These are phyloP conservation scores for Cercospora berteroae DNA, from an alignment of 2,329 filamentous ascomycete species.

Conservation along the genomic window DNA sequence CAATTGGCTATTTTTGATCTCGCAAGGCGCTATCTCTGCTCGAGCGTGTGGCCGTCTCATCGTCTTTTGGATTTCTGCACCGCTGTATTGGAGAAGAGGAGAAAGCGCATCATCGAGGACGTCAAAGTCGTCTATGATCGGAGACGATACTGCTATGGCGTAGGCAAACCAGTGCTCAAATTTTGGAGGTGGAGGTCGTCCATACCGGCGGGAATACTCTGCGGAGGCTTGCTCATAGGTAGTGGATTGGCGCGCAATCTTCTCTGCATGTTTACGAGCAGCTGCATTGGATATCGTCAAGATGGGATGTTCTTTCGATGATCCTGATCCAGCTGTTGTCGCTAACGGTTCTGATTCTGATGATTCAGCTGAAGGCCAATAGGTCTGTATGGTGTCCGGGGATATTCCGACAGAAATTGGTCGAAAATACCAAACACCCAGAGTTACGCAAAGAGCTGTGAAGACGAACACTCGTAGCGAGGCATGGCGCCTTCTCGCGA, in stretches of 20 bases:
- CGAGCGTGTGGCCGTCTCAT: neutral
- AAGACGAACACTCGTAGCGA: neutral
- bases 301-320: conserved; percentile 3
- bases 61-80: conserved; percentile 1
- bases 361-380: neutral
- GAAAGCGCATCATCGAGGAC: conserved; percentile 25
- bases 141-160: conserved; percentile 39
- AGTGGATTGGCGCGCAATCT: conserved; percentile 16
- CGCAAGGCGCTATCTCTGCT: neutral
- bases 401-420: neutral
- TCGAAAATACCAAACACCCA: neutral
- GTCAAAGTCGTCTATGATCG: conserved; percentile 49
- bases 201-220: conserved; percentile 42
- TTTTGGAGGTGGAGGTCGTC: conserved; percentile 47
- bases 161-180: conserved; percentile 48
- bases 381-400: neutral
- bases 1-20: conserved; percentile 8
- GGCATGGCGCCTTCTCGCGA: neutral
- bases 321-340: neutral
- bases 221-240: conserved; percentile 7
- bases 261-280: conserved; percentile 6
- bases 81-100: conserved; percentile 12
- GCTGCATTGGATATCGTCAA: neutral
- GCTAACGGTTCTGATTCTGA: neutral
- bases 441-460: neutral